Evolutionary conservation across 495 filamentous ascomycete species (phyloP).

Genomic region (Xylaria cubensis): DNA sequence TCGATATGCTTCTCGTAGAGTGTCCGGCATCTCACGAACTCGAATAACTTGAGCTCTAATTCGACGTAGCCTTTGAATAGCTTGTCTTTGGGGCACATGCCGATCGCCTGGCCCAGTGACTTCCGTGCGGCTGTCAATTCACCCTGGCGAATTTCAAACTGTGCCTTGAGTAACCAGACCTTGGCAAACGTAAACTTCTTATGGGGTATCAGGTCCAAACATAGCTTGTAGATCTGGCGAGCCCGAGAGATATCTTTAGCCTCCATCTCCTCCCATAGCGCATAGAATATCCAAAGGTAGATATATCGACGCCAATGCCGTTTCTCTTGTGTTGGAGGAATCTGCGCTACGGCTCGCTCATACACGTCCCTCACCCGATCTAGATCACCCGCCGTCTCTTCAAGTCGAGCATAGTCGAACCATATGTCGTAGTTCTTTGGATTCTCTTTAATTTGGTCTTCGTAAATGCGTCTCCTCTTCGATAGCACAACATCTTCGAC

Average conservation of each 20-base stretch:
- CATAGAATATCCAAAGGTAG: conserved; percentile 98
- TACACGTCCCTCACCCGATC: conserved; percentile 90
- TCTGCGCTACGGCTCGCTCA: conserved; percentile 93
- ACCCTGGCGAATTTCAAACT: conserved; percentile 90
- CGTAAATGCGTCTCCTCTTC: conserved; percentile 93
- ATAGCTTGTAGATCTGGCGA: conserved; percentile 88
- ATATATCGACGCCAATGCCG: conserved; percentile 97
- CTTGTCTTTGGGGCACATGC: conserved; percentile 94
- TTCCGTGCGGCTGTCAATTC: conserved; percentile 82
- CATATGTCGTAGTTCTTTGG: conserved; percentile 94
- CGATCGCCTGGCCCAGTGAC: conserved; percentile 85
- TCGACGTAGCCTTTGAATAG: conserved; percentile 93
- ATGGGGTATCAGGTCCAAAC: conserved; percentile 86
- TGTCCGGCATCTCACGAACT: conserved; percentile 87
- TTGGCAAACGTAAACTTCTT: conserved; percentile 98
- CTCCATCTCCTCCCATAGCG: conserved; percentile 90
- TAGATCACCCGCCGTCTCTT: conserved; percentile 80
- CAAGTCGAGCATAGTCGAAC: conserved; percentile 93
- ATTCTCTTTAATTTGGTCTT: conserved; percentile 91
- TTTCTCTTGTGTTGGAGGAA: conserved; percentile 95
- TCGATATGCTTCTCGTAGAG: conserved; percentile 93
- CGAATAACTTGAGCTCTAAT: conserved; percentile 88
- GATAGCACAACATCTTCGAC: conserved; percentile 94
- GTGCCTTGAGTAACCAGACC: conserved; percentile 90
- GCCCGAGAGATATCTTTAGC: conserved; percentile 80